A percentile compares a stretch with the other conserved stretches of the same genome.
phyloP scores from a whole-genome alignment of 169 alveolate genomes.

The Plasmodium berghei region DNA sequence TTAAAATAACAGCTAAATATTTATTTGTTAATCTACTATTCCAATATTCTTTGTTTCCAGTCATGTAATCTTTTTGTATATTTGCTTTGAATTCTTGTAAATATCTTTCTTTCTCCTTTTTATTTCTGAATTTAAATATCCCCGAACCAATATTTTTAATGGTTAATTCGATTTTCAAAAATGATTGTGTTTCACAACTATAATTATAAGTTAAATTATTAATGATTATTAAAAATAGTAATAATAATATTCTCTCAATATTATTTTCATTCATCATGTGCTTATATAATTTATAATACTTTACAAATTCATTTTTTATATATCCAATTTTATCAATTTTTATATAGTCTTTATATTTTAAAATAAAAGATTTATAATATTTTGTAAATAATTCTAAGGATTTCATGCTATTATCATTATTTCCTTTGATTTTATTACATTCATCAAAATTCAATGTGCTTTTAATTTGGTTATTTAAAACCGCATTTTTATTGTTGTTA shows the following conservation, averaged over 20 bases:
- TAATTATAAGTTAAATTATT: conserved; percentile 28
- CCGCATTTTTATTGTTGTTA: background rate
- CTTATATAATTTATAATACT: conserved; percentile 38
- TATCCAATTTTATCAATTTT: conserved; percentile 26
- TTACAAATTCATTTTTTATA: conserved; percentile 44
- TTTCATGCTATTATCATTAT: background rate
- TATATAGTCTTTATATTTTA: conserved; percentile 39
- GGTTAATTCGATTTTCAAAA: conserved; percentile 33
- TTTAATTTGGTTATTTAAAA: background rate
- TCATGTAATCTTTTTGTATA: conserved; percentile 58
- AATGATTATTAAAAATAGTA: conserved; percentile 52
- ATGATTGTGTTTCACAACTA: conserved; percentile 20
- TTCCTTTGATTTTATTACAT: background rate
- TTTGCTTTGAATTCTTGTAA: conserved; percentile 29
- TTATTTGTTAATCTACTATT: conserved; percentile 73
- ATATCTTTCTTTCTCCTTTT: conserved; percentile 61
- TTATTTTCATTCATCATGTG: conserved; percentile 10
- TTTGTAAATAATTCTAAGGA: conserved; percentile 36
- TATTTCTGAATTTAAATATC: conserved; percentile 55
- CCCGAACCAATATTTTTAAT: conserved; percentile 67
- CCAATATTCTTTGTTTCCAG: conserved; percentile 73
- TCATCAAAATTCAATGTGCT: background rate
- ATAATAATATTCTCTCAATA: conserved; percentile 12
- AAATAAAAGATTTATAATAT: conserved; percentile 26
- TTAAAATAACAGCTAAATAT: conserved; percentile 61